Conservation (phyloP, 225 moss, liverwort and hornwort genomes). For the Anthoceros angustus region DNA sequence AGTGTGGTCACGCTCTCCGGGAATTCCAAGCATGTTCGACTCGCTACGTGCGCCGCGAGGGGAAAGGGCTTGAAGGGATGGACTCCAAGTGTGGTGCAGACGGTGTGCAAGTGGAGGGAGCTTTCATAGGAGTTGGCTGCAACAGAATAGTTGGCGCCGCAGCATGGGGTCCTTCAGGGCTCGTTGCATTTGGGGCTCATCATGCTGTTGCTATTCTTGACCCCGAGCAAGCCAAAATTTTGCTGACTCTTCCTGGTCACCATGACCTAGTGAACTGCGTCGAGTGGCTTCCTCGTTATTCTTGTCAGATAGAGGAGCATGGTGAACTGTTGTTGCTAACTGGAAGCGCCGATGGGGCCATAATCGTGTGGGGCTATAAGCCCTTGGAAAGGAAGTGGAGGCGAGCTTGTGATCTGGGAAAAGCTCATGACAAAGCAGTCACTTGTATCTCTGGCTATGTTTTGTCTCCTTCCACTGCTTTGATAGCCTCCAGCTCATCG, state of each 20-base stretch:
- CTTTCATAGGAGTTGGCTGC: constrained; percentile 76
- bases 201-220: constrained; percentile 59
- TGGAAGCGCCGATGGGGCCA: constrained; percentile 69
- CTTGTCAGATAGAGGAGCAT: constrained; percentile 21
- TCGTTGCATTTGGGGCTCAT: constrained; percentile 85
- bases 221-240: constrained; percentile 52
- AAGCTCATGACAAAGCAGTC: constrained; percentile 68
- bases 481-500: constrained; percentile 77
- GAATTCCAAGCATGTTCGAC: too few species aligned
- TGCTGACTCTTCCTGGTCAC: constrained; percentile 80
- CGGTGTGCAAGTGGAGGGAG: constrained; percentile 27
- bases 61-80: too few species aligned
- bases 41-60: too few species aligned
- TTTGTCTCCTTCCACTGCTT: constrained; percentile 26
- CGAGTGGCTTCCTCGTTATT: constrained; percentile 56
- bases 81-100: constrained; percentile 2
- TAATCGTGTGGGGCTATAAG: constrained; percentile 59
- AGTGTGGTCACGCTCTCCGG: too few species aligned
- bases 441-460: constrained; percentile 56
- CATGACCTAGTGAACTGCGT: constrained; percentile 72
- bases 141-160: constrained; percentile 64
- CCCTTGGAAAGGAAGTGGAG: constrained; percentile 63
- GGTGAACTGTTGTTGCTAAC: constrained; percentile 60
- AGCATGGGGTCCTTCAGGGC: constrained; percentile 69
- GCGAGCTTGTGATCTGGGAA: constrained; percentile 28